Base-by-base conservation (phyloP, 768 basidiomycete genomes). In the Mycena galopus region DNA sequence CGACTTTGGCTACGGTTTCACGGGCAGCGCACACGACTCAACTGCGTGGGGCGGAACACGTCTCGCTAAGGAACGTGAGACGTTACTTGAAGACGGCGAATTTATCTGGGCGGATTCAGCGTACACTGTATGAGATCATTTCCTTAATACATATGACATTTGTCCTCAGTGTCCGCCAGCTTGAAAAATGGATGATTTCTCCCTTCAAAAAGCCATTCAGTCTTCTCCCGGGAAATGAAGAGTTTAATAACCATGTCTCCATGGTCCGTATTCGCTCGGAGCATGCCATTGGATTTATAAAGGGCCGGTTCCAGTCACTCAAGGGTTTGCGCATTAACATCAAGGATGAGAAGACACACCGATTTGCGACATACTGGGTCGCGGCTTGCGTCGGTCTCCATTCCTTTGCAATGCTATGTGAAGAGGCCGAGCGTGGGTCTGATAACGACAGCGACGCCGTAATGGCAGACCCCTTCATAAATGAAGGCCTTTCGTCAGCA, bases 271-370 rank as follows among this genome's bases (percentile, higher is more conserved):
- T 82, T 9, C 73, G 64, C 1, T 82, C 79, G 4, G 81, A 82
- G 35, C 81, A 82, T 71, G 71, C 76, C n/a, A 78, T 82, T 30
- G 81, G 81, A 2, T 80, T 65, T 50, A 72, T 81, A n/a, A 82
- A 82, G 59, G 82, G 81, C 1, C 74, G 77, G 14, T 80, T 64
- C 17, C 75, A 75, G 19, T 78, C 75, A 0, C 57, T 81, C 2
- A 76, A 75, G 39, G 69, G 75, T 12, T 67, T 81, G 0, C 76
- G 73, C 0, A 55, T 77, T 14, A n/a, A 33, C 6, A 81, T 81
- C 69, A 39, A 67, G 4, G 62, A 74, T 66, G 72, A 67, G 17
- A 30, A 29, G 0, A 47, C 30, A 44, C n/a, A n/a, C n/a, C n/a
- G n/a, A n/a, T n/a, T n/a, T n/a, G n/a, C 62, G 19, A 76, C 75